phyloP scores from a whole-genome alignment of 208 protist species.

The Leishmania major region DNA sequence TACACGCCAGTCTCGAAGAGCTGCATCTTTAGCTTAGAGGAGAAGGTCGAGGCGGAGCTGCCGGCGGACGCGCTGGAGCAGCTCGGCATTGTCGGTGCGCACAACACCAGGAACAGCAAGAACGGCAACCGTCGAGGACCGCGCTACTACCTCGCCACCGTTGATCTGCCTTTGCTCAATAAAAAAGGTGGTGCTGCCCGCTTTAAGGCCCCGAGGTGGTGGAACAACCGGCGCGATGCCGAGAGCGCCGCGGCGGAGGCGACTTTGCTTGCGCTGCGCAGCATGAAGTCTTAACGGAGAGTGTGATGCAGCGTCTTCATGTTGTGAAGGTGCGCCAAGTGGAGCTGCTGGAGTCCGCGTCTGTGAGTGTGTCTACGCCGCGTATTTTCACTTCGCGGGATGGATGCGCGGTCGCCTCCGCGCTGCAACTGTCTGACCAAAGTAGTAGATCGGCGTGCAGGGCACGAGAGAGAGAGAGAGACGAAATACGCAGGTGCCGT shows the following conservation, averaged over 20 bases:
- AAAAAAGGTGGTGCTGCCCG: constrained; percentile 56
- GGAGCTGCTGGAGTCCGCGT: not conserved
- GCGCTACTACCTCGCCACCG: constrained; percentile 49
- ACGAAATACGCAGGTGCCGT: not conserved
- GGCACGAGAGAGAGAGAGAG: not conserved
- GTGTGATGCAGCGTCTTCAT: not conserved
- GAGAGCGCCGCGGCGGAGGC: constrained; percentile 62
- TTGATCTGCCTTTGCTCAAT: constrained; percentile 71
- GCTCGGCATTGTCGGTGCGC: constrained; percentile 34
- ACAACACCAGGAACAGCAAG: constrained; percentile 33
- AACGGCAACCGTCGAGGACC: constrained; percentile 53
- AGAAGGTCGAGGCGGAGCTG: constrained; percentile 47
- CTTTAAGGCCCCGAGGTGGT: constrained; percentile 58
- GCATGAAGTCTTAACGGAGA: constrained; percentile 35
- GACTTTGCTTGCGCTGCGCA: constrained; percentile 45
- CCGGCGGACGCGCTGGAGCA: constrained; percentile 35
- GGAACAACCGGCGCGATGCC: constrained; percentile 46
- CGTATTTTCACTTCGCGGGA: not conserved
- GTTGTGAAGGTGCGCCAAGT: not conserved
- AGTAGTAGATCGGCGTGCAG: not conserved
- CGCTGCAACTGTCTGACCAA: not conserved
- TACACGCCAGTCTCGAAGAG: constrained; percentile 70
- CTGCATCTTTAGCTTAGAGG: constrained; percentile 61
- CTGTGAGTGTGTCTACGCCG: not conserved
- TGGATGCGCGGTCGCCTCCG: not conserved